Evolutionary conservation across 148 eudicot species (phyloP), one percentile per base, ranked within the genome.

Genomic region (Camellia japonica): DNA sequence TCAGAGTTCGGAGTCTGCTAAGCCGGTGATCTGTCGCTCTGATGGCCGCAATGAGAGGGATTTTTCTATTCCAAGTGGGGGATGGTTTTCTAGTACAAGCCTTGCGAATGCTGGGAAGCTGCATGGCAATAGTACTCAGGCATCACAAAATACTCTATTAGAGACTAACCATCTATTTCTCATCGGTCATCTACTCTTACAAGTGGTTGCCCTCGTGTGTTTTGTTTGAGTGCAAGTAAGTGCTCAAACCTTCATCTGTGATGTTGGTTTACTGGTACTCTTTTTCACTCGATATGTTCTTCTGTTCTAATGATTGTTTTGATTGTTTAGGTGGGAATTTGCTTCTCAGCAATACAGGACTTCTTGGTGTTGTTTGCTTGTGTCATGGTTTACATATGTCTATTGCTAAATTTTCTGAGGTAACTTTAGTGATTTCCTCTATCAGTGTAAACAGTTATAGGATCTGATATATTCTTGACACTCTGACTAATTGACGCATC

Each of bases 341-440:
- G 71, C 88, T 88, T 75, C 86, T 88, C 79, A 87, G 93, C 82
- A 89, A 84, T 82, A 87, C 87, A 30, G 93, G 93, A 74, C 87
- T 91, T 78, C 89, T 91, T 81, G 95, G 91, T 73, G 84, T 91
- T 84, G 85, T 81, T 81, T 91, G 95, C 73, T 86, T 86, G 59
- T 91, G 95, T 80, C 95, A 91, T 87, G 89, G 95, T 84, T 47
- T 79, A 67, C 88, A 74, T 75, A 91, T 91, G 95, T 91, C 95
- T 23, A 75, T 91, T 68, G 80, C 89, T 42, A 87, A 84, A 59
- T 91, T 90, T 78, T 85, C 88, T 55, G 85, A 91, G 95, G 95
- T 91, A 91, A 83, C 63, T 47, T 61, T 9, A n/a, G 66, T 41
- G 51, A 54, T 64, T 64, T 72, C 55, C 54, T 63, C 20, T 72